Base-by-base conservation (phyloP, 2,329 filamentous ascomycete genomes). In the Ascochyta fabae region DNA sequence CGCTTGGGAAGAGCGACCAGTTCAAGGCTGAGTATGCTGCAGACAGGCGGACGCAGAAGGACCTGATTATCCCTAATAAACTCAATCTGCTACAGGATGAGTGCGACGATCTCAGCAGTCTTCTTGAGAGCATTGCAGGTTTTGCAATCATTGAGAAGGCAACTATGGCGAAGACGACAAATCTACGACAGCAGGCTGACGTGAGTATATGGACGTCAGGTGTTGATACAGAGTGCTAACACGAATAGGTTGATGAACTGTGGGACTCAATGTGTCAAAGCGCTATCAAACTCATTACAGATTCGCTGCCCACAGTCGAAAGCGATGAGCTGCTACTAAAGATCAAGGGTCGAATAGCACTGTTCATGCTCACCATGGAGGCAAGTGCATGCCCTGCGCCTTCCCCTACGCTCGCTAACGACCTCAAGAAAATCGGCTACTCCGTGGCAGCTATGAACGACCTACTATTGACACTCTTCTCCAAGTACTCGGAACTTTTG, bases 331-430 rank as follows among this genome's bases (percentile, higher is more conserved):
- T 90, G 26, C 80, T 99, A 33, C 81, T 98, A n/a, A 96, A 95
- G 73, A 93, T 97, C 69, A 99, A 99, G 76, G 92, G 92, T 41
- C 86, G 96, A 24, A 88, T 98, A 69, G 90, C 93, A 4, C 81
- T 99, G 13, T 99, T 99, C 73, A 96, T 98, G 68, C 91, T 99
- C 71, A 98, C 95, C 1, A 97, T 99, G 94, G 92, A 96, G 82
- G 91, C 91, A 75, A 70, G 83, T 68, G 48, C 35, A 4, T 9
- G 7, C 2, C 1, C 12, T 9, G 8, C 9, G 6, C n/a, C 12
- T 7, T n/a, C 12, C 33, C 1, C 34, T 4, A 7, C 4, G n/a
- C 15, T 38, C 13, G 39, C 69, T 68, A 36, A 66, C 45, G 10
- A 7, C 26, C 1, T 29, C 4, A 33, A 93, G 89, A 90, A 89